phyloP scores from a whole-genome alignment of 2,329 filamentous ascomycete genomes.

The Trichoderma hamatum region DNA sequence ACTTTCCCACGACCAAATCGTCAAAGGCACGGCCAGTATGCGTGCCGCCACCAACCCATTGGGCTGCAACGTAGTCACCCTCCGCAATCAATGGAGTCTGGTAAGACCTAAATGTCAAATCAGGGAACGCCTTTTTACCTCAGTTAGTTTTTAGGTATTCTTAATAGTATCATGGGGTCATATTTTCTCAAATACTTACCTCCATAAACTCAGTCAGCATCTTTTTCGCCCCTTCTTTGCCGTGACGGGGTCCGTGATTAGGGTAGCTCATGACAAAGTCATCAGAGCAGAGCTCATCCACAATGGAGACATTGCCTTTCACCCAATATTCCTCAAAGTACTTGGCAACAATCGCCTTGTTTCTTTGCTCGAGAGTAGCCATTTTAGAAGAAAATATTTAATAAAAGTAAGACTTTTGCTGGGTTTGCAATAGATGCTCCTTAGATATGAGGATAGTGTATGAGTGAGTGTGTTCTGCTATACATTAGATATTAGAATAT shows the following conservation, averaged over 20 bases:
- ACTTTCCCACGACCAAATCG: neutral
- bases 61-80: neutral
- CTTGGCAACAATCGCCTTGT: neutral
- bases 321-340: neutral
- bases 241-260: neutral
- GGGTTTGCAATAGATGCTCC: neutral
- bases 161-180: neutral
- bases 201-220: neutral
- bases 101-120: neutral
- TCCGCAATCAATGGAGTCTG: neutral
- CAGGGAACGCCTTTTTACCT: neutral
- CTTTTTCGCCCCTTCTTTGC: neutral
- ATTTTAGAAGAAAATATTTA: neutral
- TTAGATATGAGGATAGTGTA: neutral
- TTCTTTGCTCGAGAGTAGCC: neutral
- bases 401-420: neutral
- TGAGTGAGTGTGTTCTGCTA: neutral
- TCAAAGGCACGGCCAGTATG: neutral
- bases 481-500: neutral
- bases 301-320: neutral
- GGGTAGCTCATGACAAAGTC: neutral
- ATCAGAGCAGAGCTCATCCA: neutral
- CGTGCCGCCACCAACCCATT: neutral
- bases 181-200: neutral
- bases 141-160: neutral